Evolutionary conservation across 768 basidiomycete species (phyloP).

Genomic region (Scleroderma citrinum): DNA sequence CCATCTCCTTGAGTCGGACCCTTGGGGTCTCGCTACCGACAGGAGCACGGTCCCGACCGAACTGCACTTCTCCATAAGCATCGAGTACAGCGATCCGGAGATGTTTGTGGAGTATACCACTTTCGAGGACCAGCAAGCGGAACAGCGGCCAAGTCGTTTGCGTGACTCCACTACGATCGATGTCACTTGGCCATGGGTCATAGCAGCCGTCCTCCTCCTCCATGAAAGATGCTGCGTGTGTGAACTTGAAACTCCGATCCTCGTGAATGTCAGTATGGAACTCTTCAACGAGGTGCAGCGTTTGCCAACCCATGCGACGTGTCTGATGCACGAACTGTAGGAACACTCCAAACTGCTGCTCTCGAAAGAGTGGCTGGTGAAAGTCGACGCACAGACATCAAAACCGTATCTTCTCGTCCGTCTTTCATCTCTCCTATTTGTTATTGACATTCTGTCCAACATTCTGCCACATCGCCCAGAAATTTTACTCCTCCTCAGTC

Average conservation of each 20-base stretch:
- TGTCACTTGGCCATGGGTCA: constrained; percentile 58
- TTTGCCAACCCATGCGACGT: background rate
- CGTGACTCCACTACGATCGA: constrained; percentile 1
- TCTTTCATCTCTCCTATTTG: constrained; percentile 14
- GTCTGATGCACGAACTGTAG: constrained; percentile 28
- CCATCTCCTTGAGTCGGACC: constrained; percentile 77
- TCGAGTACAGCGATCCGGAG: constrained; percentile 58
- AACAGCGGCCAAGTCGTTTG: constrained; percentile 14
- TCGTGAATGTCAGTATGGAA: constrained; percentile 34
- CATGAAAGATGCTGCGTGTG: constrained; percentile 2
- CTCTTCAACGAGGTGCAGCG: constrained; percentile 38
- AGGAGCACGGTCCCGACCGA: constrained; percentile 64
- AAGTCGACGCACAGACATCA: constrained; percentile 51
- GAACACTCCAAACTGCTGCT: constrained; percentile 51
- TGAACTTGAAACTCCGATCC: constrained; percentile 11
- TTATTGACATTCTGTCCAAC: constrained; percentile 1
- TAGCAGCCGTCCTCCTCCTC: constrained; percentile 23
- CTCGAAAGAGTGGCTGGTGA: constrained; percentile 70
- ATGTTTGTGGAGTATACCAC: constrained; percentile 44
- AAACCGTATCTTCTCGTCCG: constrained; percentile 70
- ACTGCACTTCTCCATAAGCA: constrained; percentile 56
- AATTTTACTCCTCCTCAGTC: constrained; percentile 51
- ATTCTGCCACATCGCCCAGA: constrained; percentile 36
- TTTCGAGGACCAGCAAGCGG: constrained; percentile 34
- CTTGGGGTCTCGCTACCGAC: constrained; percentile 49